Conservation (phyloP, 352 stramenopile species). For the Paralagenidium karlingii region DNA sequence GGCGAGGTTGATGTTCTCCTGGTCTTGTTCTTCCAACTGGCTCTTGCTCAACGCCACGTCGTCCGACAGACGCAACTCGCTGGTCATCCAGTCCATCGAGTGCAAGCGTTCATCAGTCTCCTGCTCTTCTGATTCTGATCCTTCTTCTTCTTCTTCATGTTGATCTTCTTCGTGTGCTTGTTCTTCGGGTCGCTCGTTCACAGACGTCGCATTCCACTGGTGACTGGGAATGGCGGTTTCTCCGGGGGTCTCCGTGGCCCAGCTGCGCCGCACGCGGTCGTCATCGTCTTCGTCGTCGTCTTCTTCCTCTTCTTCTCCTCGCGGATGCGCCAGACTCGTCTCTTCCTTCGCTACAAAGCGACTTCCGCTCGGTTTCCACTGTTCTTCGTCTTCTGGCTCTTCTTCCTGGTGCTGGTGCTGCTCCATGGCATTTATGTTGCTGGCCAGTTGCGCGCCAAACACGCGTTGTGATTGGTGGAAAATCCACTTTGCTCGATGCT, state of each 20-base stretch:
- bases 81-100: conserved; percentile 14
- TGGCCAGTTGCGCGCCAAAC: too few relatives aligned
- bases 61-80: conserved; percentile 9
- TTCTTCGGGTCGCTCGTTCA: background rate
- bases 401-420: too few relatives aligned
- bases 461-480: too few relatives aligned
- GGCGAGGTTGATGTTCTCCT: conserved; percentile 18
- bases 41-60: conserved; percentile 2
- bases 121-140: conserved; percentile 3
- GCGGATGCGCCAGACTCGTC: too few relatives aligned
- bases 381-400: too few relatives aligned
- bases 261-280: conserved; percentile 10
- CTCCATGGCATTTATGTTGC: too few relatives aligned
- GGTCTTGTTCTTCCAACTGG: conserved; percentile 14
- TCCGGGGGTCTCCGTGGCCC: conserved; percentile 7
- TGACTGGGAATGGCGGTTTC: background rate
- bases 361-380: too few relatives aligned
- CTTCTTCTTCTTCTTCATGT: background rate
- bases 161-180: background rate
- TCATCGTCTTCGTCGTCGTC: conserved; percentile 14
- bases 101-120: conserved; percentile 11
- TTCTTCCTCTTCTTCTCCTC: conserved; percentile 1
- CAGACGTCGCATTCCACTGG: background rate
- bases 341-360: too few relatives aligned
- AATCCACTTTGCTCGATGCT: too few relatives aligned